A percentile compares a stretch with the other conserved stretches of the same genome.
These are phyloP conservation scores for Leccinellum albellum DNA, from an alignment of 768 basidiomycete genomes.

Conservation along the genomic window DNA sequence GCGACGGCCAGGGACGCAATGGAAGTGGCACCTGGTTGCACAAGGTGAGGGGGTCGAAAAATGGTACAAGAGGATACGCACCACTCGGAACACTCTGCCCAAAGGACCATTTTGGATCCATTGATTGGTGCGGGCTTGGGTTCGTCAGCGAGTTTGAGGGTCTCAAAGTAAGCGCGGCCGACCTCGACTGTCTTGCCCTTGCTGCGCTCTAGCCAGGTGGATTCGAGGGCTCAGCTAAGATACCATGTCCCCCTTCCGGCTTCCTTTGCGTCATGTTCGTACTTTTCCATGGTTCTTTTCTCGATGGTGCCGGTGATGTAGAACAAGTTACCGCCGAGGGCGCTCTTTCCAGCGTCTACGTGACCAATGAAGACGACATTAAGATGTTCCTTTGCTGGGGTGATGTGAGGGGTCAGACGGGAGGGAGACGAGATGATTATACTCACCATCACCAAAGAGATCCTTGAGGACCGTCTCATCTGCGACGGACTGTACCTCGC, in stretches of 20 bases:
- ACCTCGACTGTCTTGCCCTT: conserved; percentile 99
- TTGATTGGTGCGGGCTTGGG: conserved; percentile 17
- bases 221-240: conserved; percentile 97
- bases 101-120: conserved; percentile 78
- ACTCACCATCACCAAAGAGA: conserved; percentile 75
- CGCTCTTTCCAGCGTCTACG: conserved; percentile 99
- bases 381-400: conserved; percentile 79
- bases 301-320: conserved; percentile 90
- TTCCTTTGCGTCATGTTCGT: conserved; percentile 95
- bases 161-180: conserved; percentile 97
- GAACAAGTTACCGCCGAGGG: conserved; percentile 96
- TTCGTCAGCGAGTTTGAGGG: conserved; percentile 31
- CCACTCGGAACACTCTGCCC: conserved; percentile 72
- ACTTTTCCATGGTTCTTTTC: conserved; percentile 99
- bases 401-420: conserved; percentile 4
- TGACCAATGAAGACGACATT: conserved; percentile 99
- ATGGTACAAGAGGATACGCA: conserved; percentile 30
- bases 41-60: conserved; percentile 4
- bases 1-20: conserved; percentile 71
- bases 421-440: background rate
- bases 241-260: conserved; percentile 98
- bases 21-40: conserved; percentile 73
- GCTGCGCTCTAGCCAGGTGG: conserved; percentile 90
- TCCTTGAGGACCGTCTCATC: conserved; percentile 83
- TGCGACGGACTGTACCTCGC: conserved; percentile 74